Conservation (phyloP, 2,329 filamentous ascomycete genomes). For the Peltaster fructicola region DNA sequence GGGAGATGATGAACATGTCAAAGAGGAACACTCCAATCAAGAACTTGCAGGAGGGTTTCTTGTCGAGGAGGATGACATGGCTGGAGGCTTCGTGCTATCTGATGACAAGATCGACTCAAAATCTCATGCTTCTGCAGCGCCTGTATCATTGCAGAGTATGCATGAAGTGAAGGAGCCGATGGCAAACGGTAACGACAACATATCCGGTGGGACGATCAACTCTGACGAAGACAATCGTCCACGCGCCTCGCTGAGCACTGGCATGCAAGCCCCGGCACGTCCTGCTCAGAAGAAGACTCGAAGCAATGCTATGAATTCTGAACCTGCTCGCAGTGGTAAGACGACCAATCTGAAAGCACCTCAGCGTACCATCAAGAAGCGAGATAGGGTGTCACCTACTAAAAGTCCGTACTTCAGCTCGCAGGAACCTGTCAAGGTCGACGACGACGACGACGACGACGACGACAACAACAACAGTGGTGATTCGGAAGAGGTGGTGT, state of each 20-base stretch:
- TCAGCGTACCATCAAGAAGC: conserved; percentile 3
- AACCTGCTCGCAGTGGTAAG: conserved; percentile 1
- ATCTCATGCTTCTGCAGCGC: conserved; percentile 8
- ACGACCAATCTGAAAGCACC: conserved; percentile 3
- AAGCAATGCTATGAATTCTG: conserved; percentile 2
- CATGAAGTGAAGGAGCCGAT: conserved; percentile 7
- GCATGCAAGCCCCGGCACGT: too few relatives aligned
- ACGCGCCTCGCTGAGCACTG: too few relatives aligned
- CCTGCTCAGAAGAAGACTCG: conserved; percentile 3
- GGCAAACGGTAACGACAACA: conserved; percentile 15
- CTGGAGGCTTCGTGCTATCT: conserved; percentile 22
- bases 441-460: conserved; percentile 6
- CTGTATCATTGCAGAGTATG: conserved; percentile 11
- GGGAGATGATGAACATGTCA: conserved; percentile 12
- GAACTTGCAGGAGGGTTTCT: conserved; percentile 22
- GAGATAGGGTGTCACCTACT: conserved; percentile 5
- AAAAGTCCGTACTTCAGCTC: conserved; percentile 16
- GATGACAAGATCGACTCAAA: conserved; percentile 17
- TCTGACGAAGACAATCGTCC: conserved; percentile 5
- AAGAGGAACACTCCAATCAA: conserved; percentile 9
- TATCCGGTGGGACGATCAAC: conserved; percentile 9
- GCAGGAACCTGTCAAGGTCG: conserved; percentile 5
- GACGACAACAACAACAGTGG: conserved; percentile 9
- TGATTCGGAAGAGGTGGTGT: conserved; percentile 14
- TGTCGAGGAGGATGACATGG: conserved; percentile 12